phyloP scores from a whole-genome alignment of 164 flowering plant genomes.

The Magnolia changhungtana region DNA sequence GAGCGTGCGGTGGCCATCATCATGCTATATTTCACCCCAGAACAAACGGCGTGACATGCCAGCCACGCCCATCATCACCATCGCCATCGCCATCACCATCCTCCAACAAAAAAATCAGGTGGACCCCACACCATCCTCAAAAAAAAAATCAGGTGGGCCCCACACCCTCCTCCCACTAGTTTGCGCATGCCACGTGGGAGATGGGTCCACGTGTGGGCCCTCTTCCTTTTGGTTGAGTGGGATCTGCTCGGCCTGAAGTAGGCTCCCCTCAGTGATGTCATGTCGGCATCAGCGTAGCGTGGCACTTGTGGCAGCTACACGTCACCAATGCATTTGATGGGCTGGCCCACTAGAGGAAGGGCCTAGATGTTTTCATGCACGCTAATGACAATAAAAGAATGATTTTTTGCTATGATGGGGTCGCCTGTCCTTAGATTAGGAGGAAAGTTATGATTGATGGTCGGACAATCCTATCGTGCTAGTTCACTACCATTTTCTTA shows the following conservation, averaged over 20 bases:
- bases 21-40: slow-evolving; percentile 38
- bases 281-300: not conserved
- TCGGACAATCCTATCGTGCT: too few species aligned
- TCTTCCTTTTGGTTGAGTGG: not conserved
- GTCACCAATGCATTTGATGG: not conserved
- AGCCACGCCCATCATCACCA: slow-evolving; percentile 2
- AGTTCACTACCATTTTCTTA: too few species aligned
- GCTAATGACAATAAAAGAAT: too few species aligned
- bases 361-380: too few species aligned
- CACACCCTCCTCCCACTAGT: not conserved
- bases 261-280: not conserved
- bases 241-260: not conserved
- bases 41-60: slow-evolving; percentile 51
- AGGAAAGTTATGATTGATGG: too few species aligned
- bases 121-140: not conserved
- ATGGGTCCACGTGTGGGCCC: not conserved
- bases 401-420: too few species aligned
- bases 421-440: too few species aligned
- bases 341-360: not conserved
- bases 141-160: not conserved
- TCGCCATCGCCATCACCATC: not conserved
- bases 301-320: not conserved
- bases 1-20: slow-evolving; percentile 51
- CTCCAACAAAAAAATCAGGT: not conserved
- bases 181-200: too few species aligned